phyloP scores from a whole-genome alignment of 257 asterid species.

The Lantana camara region DNA sequence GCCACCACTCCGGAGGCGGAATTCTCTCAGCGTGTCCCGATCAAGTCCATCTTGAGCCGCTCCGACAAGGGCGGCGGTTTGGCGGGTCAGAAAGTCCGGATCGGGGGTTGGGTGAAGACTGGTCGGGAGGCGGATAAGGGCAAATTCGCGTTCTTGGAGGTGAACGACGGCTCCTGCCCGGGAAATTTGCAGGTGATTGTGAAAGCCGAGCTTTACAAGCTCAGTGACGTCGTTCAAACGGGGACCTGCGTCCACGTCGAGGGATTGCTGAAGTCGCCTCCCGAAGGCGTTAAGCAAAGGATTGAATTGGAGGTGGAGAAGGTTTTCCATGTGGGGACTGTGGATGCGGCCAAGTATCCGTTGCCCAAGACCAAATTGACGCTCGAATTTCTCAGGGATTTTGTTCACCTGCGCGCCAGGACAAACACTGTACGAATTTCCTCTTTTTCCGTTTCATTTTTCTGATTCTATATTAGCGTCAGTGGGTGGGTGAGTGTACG shows the following conservation, averaged over 20 bases:
- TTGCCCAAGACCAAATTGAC: conserved; percentile 79
- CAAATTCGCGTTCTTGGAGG: conserved; percentile 73
- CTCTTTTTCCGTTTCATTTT: neutral
- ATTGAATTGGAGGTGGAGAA: conserved; percentile 71
- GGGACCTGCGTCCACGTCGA: conserved; percentile 82
- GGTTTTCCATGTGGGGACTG: conserved; percentile 73
- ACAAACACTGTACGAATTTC: conserved; percentile 67
- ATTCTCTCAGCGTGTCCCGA: conserved; percentile 82
- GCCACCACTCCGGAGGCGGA: conserved; percentile 48
- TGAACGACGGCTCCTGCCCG: conserved; percentile 86
- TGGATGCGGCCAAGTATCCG: conserved; percentile 86
- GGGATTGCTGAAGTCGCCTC: conserved; percentile 76
- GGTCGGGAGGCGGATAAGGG: conserved; percentile 93
- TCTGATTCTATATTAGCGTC: no score
- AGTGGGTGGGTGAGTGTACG: no score
- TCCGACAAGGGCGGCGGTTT: conserved; percentile 79
- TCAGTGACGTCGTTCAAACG: conserved; percentile 71
- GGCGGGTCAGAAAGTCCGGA: conserved; percentile 59
- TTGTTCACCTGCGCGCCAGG: conserved; percentile 86
- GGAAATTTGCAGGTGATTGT: conserved; percentile 83
- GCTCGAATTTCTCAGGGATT: conserved; percentile 78
- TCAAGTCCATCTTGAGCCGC: conserved; percentile 66
- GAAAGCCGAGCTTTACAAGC: conserved; percentile 53
- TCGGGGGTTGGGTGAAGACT: conserved; percentile 96
- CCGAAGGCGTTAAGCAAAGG: conserved; percentile 73